Evolutionary conservation across 306 rosid genomes (phyloP), one percentile per base, ranked within the genome.

Genomic region (Medicago ruthenica): DNA sequence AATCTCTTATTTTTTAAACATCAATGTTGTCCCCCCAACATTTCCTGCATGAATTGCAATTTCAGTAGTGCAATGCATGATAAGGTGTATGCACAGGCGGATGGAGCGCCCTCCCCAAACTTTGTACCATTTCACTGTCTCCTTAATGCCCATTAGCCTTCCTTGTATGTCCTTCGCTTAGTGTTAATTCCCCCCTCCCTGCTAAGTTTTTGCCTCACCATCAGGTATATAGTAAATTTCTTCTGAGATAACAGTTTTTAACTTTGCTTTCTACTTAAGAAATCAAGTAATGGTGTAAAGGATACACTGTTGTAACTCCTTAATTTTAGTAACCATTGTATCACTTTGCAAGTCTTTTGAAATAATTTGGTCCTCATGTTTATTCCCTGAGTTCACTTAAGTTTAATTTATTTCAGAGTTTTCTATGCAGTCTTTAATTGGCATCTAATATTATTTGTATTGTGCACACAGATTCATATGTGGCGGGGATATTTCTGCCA

Each of bases 401-500:
- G 5, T 39, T 18, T 24, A 18, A 14, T 61, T 11, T 42, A 12
- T 34, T 21, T 67, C 31, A 12, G 21, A 8, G 22, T 31, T 70
- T 55, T 44, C 55, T 64, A 5, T 53, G 60, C 13, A 41, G 47
- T 40, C 21, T 70, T 54, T 34, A 0, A 34, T 22, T 80, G 68
- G 15, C 18, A 51, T 17, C 40, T 51, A 37, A 74, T 15, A 9
- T 59, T 40, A 20, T 50, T 42, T 10, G 8, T 55, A 27, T 14
- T 51, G 22, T 75, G 24, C 53, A 7, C 45, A 8, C 85, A 92
- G 97, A 64, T 83, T 64, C 75, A 81, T 85, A 3, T 76, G 77
- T 78, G 85, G 87, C 8, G 75, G 73, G 16, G 77, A 62, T 31
- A 16, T 24, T 79, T 60, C 81, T 0, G 44, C 27, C 1, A 75